Percentiles rank a stretch among this genome's conserved stretches.
Evolutionary conservation across 2,329 filamentous ascomycete species (phyloP).

Genomic region (Paecilomyces fulvus): DNA sequence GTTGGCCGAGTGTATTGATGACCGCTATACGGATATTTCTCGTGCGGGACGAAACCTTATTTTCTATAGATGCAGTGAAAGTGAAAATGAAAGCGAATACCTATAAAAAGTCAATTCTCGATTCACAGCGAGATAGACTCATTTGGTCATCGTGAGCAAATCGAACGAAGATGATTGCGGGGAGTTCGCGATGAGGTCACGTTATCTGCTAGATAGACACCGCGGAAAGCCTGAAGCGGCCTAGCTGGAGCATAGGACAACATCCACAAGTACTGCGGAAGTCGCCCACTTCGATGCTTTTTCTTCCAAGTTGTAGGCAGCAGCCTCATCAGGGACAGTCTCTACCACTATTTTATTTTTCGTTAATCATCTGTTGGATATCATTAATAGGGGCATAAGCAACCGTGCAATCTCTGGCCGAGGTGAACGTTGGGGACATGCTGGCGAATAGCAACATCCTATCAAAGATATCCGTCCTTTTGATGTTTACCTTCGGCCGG

Average conservation of each 20-base stretch:
- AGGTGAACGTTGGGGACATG: not conserved
- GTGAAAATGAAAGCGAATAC: not conserved
- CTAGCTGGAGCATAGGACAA: not conserved
- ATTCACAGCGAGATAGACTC: not conserved
- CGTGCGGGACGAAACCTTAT: not conserved
- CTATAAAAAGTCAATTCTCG: not conserved
- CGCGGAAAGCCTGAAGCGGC: not conserved
- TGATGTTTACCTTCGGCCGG: not conserved
- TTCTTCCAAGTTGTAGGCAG: not conserved
- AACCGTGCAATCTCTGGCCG: not conserved
- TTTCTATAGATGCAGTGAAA: not conserved
- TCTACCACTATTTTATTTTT: not conserved
- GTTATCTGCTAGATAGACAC: not conserved
- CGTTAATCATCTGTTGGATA: not conserved
- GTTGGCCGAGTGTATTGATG: no score
- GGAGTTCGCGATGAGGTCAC: not conserved
- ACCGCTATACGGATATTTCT: no score
- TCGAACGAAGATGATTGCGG: not conserved
- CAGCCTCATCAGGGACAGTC: not conserved
- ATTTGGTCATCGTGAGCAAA: not conserved
- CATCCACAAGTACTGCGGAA: not conserved
- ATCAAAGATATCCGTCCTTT: not conserved
- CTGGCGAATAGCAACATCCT: not conserved
- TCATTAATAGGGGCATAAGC: not conserved
- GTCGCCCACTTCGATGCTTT: not conserved